Conservation (phyloP, 2,329 filamentous ascomycete genomes). For the Exophiala lecanii-corni region DNA sequence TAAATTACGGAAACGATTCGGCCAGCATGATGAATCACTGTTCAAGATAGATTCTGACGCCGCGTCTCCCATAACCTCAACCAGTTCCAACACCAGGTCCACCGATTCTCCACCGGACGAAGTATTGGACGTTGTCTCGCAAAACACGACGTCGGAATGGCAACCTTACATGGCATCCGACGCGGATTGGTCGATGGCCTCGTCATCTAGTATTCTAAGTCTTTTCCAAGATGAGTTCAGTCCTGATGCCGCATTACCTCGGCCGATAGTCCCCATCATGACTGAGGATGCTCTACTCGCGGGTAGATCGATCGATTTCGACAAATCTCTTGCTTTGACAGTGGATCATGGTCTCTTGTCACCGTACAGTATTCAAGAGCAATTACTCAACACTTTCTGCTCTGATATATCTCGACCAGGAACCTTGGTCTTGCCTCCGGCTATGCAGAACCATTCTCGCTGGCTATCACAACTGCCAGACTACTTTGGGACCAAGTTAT, state of each 20-base stretch:
- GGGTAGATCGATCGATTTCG: conserved; percentile 6
- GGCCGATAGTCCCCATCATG: conserved; percentile 11
- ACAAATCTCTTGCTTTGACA: conserved; percentile 9
- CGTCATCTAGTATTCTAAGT: neutral
- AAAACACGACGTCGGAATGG: conserved; percentile 5
- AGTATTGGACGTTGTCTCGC: conserved; percentile 18
- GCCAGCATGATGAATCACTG: conserved; percentile 8
- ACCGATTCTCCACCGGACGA: conserved; percentile 29
- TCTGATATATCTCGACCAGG: conserved; percentile 6
- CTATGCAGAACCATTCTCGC: conserved; percentile 19
- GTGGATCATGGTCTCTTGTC: conserved; percentile 14
- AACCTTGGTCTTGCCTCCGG: conserved; percentile 8
- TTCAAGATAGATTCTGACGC: conserved; percentile 20
- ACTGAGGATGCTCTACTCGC: conserved; percentile 1
- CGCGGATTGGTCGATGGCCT: neutral
- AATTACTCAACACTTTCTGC: conserved; percentile 20
- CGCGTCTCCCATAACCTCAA: conserved; percentile 29
- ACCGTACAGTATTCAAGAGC: conserved; percentile 23
- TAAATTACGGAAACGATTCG: conserved; percentile 32
- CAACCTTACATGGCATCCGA: conserved; percentile 3
- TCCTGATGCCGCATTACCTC: conserved; percentile 14
- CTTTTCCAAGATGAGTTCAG: conserved; percentile 5
- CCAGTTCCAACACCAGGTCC: conserved; percentile 29
- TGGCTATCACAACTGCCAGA: conserved; percentile 24
- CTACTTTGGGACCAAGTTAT: conserved; percentile 22